phyloP scores from a whole-genome alignment of 176 grass and related monocot genomes.

The Hsuehochloa calcarea region DNA sequence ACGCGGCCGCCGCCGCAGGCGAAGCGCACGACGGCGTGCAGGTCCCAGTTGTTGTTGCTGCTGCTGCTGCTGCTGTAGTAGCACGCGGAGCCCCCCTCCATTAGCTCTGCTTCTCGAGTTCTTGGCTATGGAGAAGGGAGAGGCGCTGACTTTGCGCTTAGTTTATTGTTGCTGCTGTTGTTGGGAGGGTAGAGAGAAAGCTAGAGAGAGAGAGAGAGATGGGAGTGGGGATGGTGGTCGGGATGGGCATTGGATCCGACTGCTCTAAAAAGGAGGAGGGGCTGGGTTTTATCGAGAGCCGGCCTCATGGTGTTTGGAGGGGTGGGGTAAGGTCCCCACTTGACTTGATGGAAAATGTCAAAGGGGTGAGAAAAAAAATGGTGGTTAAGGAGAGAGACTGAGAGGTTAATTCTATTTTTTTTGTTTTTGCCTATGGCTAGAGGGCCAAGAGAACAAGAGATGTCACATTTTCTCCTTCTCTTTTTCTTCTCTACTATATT shows the following conservation, averaged over 20 bases:
- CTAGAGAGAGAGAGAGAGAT: not conserved
- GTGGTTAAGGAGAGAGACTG: not conserved
- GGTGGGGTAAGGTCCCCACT: conserved; percentile 10
- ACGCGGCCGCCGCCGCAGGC: conserved; percentile 8
- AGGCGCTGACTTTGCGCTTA: conserved; percentile 61
- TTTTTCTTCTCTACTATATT: not conserved
- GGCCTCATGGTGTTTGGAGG: not conserved
- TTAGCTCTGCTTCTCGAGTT: not conserved
- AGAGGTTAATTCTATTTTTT: not conserved
- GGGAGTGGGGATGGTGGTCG: not conserved
- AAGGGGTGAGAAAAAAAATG: not conserved
- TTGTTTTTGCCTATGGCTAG: not conserved
- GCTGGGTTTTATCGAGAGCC: not conserved
- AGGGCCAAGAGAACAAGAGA: not conserved
- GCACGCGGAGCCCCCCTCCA: conserved; percentile 24
- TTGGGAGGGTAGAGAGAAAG: not conserved
- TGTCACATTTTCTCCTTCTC: not conserved
- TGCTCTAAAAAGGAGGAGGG: conserved; percentile 5
- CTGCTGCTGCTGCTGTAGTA: conserved; percentile 20
- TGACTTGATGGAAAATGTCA: conserved; percentile 38
- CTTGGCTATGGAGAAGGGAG: not conserved
- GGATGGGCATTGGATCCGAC: conserved; percentile 8
- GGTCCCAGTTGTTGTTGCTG: conserved; percentile 69
- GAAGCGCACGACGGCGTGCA: conserved; percentile 60
- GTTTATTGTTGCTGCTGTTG: not conserved